phyloP scores from a whole-genome alignment of 768 basidiomycete species.

The Coprinopsis sp. region DNA sequence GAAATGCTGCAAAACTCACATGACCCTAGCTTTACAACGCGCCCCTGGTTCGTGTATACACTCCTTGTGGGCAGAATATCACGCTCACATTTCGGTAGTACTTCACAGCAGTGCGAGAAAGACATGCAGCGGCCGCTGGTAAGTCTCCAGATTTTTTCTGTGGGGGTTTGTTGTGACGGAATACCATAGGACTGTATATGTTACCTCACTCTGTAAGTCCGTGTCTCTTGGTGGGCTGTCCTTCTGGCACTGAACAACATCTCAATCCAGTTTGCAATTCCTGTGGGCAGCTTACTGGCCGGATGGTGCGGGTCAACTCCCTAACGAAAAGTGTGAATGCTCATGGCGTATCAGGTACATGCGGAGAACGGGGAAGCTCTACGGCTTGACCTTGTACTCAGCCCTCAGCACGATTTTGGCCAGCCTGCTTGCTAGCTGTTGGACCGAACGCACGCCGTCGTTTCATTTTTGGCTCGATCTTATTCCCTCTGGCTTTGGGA shows the following conservation, averaged over 20 bases:
- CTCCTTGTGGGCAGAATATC: background rate
- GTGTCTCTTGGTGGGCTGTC: conserved; percentile 3
- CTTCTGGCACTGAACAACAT: conserved; percentile 14
- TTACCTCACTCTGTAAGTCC: conserved; percentile 82
- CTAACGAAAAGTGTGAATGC: conserved; percentile 5
- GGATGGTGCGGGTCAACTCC: conserved; percentile 60
- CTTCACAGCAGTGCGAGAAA: conserved; percentile 75
- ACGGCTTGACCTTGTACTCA: conserved; percentile 64
- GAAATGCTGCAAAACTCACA: conserved; percentile 13
- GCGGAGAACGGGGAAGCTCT: conserved; percentile 84
- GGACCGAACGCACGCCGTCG: conserved; percentile 58
- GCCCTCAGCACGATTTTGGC: conserved; percentile 58
- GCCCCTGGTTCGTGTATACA: conserved; percentile 51
- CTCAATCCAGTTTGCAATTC: conserved; percentile 61
- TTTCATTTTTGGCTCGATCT: conserved; percentile 76
- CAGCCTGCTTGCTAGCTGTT: conserved; percentile 54
- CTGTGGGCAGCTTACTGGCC: conserved; percentile 80
- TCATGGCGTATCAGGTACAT: conserved; percentile 55
- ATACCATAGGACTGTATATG: conserved; percentile 66
- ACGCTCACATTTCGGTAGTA: conserved; percentile 56
- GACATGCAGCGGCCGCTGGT: conserved; percentile 70
- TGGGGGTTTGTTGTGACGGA: conserved; percentile 11
- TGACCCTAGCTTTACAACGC: conserved; percentile 69
- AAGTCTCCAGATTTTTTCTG: conserved; percentile 20
- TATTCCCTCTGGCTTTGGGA: conserved; percentile 78